These are phyloP conservation scores for Cucurbitaria berberidis DNA, from an alignment of 2,329 filamentous ascomycete species.

Conservation along the genomic window DNA sequence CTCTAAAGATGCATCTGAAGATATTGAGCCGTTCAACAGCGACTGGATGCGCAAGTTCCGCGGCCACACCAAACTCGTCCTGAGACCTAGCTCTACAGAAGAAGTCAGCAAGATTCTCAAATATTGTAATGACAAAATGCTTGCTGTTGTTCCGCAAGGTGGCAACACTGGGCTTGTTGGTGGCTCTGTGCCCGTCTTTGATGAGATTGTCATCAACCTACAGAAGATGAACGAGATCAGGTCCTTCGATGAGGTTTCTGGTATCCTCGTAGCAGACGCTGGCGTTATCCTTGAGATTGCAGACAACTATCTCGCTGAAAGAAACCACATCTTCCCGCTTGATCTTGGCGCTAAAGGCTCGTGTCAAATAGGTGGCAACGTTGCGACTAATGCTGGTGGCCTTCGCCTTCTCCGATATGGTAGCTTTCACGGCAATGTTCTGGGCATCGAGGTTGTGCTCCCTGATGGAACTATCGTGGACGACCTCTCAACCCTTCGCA, in stretches of 20 bases:
- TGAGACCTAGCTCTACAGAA: constrained; percentile 83
- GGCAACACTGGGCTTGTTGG: constrained; percentile 97
- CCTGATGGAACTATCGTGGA: constrained; percentile 92
- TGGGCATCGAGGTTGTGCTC: constrained; percentile 91
- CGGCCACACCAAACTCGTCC: constrained; percentile 83
- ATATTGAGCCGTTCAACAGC: constrained; percentile 89
- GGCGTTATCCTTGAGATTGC: constrained; percentile 89
- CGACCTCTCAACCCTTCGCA: constrained; percentile 84
- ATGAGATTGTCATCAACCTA: constrained; percentile 95
- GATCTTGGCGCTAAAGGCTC: constrained; percentile 98
- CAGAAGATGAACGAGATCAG: constrained; percentile 88
- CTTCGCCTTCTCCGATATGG: constrained; percentile 89
- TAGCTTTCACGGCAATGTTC: constrained; percentile 88
- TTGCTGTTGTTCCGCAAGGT: constrained; percentile 95
- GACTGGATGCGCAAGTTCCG: constrained; percentile 99
- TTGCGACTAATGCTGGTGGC: constrained; percentile 94
- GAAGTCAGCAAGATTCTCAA: constrained; percentile 89
- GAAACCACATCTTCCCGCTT: constrained; percentile 88
- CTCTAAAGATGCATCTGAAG: constrained; percentile 73
- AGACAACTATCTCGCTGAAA: constrained; percentile 83
- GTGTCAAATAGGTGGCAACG: constrained; percentile 94
- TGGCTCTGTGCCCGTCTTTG: constrained; percentile 94
- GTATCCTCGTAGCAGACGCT: constrained; percentile 86
- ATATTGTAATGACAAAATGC: constrained; percentile 91
- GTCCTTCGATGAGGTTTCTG: constrained; percentile 91